Percentiles rank a stretch among this genome's conserved stretches.
Evolutionary conservation across 768 basidiomycete genomes (phyloP).

Genomic region (Tremella mesenterica): DNA sequence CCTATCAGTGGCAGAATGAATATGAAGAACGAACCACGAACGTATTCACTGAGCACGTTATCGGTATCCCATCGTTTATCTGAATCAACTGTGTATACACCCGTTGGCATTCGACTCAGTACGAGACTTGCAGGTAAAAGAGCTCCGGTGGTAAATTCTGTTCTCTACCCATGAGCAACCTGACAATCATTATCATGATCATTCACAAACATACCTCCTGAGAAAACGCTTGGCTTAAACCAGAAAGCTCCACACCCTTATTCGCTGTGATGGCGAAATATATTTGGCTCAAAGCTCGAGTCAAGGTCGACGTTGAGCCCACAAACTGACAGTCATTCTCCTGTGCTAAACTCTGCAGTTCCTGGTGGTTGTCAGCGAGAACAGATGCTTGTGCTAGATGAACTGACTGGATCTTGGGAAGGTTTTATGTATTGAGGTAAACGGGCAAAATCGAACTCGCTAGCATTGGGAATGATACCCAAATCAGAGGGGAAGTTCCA

Average conservation of each 20-base stretch:
- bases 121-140: constrained; percentile 64
- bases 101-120: constrained; percentile 51
- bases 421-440: constrained; percentile 66
- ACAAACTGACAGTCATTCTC: constrained; percentile 56
- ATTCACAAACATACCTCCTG: too few species aligned
- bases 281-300: constrained; percentile 72
- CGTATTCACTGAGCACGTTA: constrained; percentile 42
- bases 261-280: constrained; percentile 75
- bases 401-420: constrained; percentile 61
- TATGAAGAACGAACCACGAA: constrained; percentile 11
- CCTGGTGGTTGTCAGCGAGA: constrained; percentile 47
- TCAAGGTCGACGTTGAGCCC: constrained; percentile 84
- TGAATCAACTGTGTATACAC: constrained; percentile 44
- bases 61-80: constrained; percentile 45
- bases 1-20: not conserved
- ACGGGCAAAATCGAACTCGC: constrained; percentile 76
- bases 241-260: constrained; percentile 56
- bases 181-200: too few species aligned
- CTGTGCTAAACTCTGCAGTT: constrained; percentile 57
- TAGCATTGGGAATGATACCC: constrained; percentile 63
- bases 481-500: constrained; percentile 72
- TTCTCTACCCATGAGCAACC: too few species aligned
- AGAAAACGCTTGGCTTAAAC: constrained; percentile 56
- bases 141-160: constrained; percentile 66
- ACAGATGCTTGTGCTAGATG: not conserved